Evolutionary conservation across 352 stramenopile species (phyloP).

Genomic region (Thalassiosira ordinaria): DNA sequence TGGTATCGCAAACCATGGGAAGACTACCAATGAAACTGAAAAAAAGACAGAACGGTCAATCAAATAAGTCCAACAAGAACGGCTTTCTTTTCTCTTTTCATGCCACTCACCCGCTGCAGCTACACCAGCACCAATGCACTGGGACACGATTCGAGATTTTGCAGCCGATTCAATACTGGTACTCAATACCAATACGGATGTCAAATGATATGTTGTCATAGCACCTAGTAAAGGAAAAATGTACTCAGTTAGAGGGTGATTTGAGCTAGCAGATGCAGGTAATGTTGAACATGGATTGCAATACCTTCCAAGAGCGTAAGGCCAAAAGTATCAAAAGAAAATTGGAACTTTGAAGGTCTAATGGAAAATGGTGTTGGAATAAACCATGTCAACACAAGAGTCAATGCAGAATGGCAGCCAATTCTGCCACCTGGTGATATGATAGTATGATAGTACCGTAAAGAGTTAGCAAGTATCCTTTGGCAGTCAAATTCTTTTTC

Average conservation of each 20-base stretch:
- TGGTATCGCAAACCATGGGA: neutral
- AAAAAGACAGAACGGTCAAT: neutral
- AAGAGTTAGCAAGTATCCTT: too few species aligned
- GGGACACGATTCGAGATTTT: neutral
- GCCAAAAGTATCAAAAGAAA: too few species aligned
- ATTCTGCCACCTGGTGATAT: neutral
- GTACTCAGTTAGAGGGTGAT: too few species aligned
- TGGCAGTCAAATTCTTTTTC: too few species aligned
- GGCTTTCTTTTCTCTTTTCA: neutral
- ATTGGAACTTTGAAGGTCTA: neutral
- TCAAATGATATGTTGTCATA: neutral
- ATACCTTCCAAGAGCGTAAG: too few species aligned
- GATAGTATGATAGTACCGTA: too few species aligned
- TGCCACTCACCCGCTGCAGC: neutral
- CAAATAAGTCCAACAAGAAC: too few species aligned
- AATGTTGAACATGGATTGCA: too few species aligned
- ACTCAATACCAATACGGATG: neutral
- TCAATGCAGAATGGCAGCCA: neutral
- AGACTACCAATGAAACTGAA: neutral
- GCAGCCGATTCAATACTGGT: neutral
- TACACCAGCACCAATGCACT: neutral
- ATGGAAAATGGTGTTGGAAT: neutral
- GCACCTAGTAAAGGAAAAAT: too few species aligned
- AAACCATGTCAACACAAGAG: neutral
- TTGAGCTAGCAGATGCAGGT: too few species aligned